phyloP scores from a whole-genome alignment of 2,329 filamentous ascomycete genomes.

The Lithohypha guttulata region DNA sequence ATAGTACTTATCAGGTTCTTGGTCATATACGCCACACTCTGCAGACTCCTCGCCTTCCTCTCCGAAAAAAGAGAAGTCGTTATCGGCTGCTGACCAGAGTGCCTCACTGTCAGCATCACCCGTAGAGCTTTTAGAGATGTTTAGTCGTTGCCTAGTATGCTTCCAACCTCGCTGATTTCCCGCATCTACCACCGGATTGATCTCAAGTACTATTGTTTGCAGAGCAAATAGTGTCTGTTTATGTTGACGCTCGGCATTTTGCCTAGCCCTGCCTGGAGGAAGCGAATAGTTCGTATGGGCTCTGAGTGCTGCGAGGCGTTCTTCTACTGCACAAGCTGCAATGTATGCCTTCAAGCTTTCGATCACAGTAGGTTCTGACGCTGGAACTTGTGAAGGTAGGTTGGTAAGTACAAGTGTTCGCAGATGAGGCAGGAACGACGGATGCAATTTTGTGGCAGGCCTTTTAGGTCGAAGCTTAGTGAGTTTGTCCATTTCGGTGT shows the following conservation, averaged over 20 bases:
- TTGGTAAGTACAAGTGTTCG: constrained; percentile 47
- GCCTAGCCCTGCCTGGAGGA: constrained; percentile 45
- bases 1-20: constrained; percentile 34
- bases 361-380: constrained; percentile 31
- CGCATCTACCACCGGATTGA: constrained; percentile 27
- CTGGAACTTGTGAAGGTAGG: constrained; percentile 37
- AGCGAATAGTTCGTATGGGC: constrained; percentile 48
- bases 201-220: constrained; percentile 45
- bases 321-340: constrained; percentile 46
- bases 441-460: constrained; percentile 32
- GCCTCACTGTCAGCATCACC: constrained; percentile 50
- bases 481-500: background rate
- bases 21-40: constrained; percentile 41
- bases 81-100: constrained; percentile 47
- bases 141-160: constrained; percentile 35
- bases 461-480: constrained; percentile 1
- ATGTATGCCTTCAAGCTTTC: constrained; percentile 44
- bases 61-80: constrained; percentile 53
- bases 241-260: constrained; percentile 38
- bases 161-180: constrained; percentile 26
- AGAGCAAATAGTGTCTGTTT: constrained; percentile 45
- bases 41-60: constrained; percentile 32
- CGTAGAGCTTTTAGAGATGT: constrained; percentile 43
- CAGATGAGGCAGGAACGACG: constrained; percentile 44
- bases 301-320: constrained; percentile 40